phyloP scores from a whole-genome alignment of 805 yeast species.

The Candida jianshihensis region DNA sequence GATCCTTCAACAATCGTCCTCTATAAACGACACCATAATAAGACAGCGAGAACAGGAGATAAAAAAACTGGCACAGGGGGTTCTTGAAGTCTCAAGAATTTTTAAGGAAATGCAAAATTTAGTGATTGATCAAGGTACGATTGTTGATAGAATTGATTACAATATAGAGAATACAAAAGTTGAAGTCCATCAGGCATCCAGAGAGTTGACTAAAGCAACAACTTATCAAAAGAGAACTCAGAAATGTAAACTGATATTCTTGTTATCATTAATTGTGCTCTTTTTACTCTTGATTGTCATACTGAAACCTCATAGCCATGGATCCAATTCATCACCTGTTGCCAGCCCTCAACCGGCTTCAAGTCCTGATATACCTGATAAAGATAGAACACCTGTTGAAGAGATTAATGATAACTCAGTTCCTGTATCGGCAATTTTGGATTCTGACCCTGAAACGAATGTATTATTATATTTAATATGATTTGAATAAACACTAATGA shows the following conservation, averaged over 20 bases:
- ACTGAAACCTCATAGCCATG: slow-evolving; percentile 46
- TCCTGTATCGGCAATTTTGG: not conserved
- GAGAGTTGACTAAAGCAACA: slow-evolving; percentile 70
- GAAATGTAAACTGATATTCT: slow-evolving; percentile 80
- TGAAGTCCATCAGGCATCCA: slow-evolving; percentile 69
- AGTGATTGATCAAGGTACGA: slow-evolving; percentile 93
- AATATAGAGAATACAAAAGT: slow-evolving; percentile 76
- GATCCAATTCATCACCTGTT: slow-evolving; percentile 2
- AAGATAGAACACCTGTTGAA: slow-evolving; percentile 7
- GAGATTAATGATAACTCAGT: not conserved
- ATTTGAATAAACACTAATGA: not conserved
- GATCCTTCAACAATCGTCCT: slow-evolving; percentile 25
- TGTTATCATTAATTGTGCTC: slow-evolving; percentile 63
- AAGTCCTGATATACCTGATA: slow-evolving; percentile 6
- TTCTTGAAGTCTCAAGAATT: slow-evolving; percentile 85
- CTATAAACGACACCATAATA: slow-evolving; percentile 35
- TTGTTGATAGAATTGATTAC: slow-evolving; percentile 89
- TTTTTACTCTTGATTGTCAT: slow-evolving; percentile 64
- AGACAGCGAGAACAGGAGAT: slow-evolving; percentile 85
- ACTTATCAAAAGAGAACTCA: slow-evolving; percentile 81
- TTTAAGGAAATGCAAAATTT: slow-evolving; percentile 88
- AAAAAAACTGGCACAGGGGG: slow-evolving; percentile 86
- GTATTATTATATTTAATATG: not conserved
- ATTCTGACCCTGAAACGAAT: not conserved
- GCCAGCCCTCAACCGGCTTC: not conserved